Conservation (phyloP, 2,329 filamentous ascomycete genomes). For the Fusarium avenaceum region DNA sequence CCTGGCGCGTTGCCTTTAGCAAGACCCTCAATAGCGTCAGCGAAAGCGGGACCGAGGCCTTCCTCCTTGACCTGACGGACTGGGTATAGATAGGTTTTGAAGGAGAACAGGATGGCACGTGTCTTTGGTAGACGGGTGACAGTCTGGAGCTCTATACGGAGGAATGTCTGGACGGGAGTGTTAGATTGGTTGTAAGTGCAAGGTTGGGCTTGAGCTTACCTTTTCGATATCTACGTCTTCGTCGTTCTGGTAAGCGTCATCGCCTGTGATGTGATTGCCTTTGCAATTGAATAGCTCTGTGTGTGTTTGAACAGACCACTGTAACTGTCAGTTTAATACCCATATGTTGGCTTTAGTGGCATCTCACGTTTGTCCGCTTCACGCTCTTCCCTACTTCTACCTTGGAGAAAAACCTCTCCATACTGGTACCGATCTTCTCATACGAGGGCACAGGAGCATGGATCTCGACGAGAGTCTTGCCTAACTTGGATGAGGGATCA, state of each 20-base stretch:
- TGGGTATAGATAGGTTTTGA: constrained; percentile 42
- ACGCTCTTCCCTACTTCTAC: constrained; percentile 63
- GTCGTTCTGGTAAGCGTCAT: constrained; percentile 21
- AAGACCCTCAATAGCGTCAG: constrained; percentile 37
- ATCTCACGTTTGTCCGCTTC: constrained; percentile 63
- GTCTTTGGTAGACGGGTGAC: constrained; percentile 37
- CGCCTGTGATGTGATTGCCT: constrained; percentile 35
- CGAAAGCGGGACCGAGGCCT: constrained; percentile 33
- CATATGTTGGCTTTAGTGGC: accelerated
- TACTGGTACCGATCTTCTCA: constrained; percentile 66
- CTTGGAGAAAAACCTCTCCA: constrained; percentile 67
- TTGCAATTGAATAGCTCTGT: constrained; percentile 37
- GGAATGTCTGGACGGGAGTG: constrained; percentile 16
- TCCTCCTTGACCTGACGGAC: constrained; percentile 33
- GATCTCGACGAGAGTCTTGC: constrained; percentile 58
- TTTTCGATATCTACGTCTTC: constrained; percentile 28
- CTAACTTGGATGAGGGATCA: constrained; percentile 64
- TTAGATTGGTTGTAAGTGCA: neutral
- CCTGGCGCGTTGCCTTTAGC: constrained; percentile 37
- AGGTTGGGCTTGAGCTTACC: neutral
- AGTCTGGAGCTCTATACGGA: constrained; percentile 38
- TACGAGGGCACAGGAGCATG: constrained; percentile 65
- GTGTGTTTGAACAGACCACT: constrained; percentile 46
- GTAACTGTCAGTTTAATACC: neutral
- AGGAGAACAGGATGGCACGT: constrained; percentile 32